A percentile compares a stretch with the other conserved stretches of the same genome.
Conservation (phyloP, 176 grass and related monocot genomes). For the Aegilops speltoides region DNA sequence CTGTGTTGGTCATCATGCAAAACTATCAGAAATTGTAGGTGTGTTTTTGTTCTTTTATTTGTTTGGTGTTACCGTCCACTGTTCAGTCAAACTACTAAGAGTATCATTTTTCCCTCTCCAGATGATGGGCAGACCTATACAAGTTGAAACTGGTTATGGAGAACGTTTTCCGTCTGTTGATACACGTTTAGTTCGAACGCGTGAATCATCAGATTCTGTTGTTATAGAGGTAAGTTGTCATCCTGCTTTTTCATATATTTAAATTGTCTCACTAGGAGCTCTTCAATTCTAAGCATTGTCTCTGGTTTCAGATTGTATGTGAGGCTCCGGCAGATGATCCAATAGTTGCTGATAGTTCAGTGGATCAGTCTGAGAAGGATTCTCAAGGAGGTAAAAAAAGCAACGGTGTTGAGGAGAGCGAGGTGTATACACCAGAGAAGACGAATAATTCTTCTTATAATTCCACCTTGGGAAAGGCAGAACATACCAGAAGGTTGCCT, state of each 20-base stretch:
- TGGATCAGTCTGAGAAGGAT: slow-evolving; percentile 69
- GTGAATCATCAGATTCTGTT: slow-evolving; percentile 92
- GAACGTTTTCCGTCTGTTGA: slow-evolving; percentile 91
- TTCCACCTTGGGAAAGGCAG: slow-evolving; percentile 43
- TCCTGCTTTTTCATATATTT: slow-evolving; percentile 14
- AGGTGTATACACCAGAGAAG: slow-evolving; percentile 34
- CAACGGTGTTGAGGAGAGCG: slow-evolving; percentile 43
- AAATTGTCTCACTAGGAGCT: slow-evolving; percentile 1
- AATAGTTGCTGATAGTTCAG: slow-evolving; percentile 39
- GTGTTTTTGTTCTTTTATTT: background rate
- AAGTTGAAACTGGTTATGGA: slow-evolving; percentile 73
- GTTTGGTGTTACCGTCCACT: background rate
- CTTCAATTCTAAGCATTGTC: slow-evolving; percentile 20
- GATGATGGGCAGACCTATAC: slow-evolving; percentile 96
- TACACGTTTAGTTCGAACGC: slow-evolving; percentile 64
- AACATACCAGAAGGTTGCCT: slow-evolving; percentile 31
- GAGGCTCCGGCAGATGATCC: slow-evolving; percentile 62
- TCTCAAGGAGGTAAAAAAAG: slow-evolving; percentile 41
- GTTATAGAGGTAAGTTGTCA: slow-evolving; percentile 84
- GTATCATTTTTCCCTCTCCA: slow-evolving; percentile 31
- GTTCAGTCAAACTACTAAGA: background rate
- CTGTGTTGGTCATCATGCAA: background rate
- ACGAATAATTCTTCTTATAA: slow-evolving; percentile 34
- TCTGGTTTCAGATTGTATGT: slow-evolving; percentile 61
- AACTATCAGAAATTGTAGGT: background rate